phyloP scores from a whole-genome alignment of 306 rosid species.

The Sphenostylis stenocarpa region DNA sequence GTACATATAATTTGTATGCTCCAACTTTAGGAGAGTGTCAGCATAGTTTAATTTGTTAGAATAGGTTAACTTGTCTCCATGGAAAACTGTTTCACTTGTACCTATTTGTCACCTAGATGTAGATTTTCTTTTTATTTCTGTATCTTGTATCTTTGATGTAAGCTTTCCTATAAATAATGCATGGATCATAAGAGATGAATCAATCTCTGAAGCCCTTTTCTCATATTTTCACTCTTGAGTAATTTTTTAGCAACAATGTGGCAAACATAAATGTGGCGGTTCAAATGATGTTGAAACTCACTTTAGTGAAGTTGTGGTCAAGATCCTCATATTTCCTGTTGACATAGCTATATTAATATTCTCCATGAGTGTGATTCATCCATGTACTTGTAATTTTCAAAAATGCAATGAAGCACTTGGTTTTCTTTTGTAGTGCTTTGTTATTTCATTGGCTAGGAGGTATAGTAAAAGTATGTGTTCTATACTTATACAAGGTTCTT shows the following conservation, averaged over 20 bases:
- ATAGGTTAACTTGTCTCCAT: too few relatives aligned
- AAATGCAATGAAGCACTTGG: not conserved
- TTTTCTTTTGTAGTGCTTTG: constrained; percentile 10
- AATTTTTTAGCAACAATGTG: not conserved
- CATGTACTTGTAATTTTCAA: not conserved
- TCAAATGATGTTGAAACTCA: constrained; percentile 22
- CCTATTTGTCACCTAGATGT: too few relatives aligned
- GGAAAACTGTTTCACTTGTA: too few relatives aligned
- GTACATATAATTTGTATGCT: too few relatives aligned
- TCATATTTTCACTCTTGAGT: too few relatives aligned
- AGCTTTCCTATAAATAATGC: too few relatives aligned
- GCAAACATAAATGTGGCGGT: not conserved
- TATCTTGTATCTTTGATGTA: too few relatives aligned
- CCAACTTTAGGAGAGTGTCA: too few relatives aligned
- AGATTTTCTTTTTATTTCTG: too few relatives aligned
- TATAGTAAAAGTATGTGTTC: not conserved
- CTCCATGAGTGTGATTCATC: not conserved
- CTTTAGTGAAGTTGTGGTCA: not conserved
- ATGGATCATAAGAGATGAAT: too few relatives aligned
- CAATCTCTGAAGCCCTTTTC: too few relatives aligned
- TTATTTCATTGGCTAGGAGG: not conserved
- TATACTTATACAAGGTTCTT: not conserved
- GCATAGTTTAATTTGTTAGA: too few relatives aligned
- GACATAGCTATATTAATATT: not conserved
- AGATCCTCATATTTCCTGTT: constrained; percentile 20